Base-by-base conservation (phyloP, 106 monocot species). In the Narthecium ossifragum region DNA sequence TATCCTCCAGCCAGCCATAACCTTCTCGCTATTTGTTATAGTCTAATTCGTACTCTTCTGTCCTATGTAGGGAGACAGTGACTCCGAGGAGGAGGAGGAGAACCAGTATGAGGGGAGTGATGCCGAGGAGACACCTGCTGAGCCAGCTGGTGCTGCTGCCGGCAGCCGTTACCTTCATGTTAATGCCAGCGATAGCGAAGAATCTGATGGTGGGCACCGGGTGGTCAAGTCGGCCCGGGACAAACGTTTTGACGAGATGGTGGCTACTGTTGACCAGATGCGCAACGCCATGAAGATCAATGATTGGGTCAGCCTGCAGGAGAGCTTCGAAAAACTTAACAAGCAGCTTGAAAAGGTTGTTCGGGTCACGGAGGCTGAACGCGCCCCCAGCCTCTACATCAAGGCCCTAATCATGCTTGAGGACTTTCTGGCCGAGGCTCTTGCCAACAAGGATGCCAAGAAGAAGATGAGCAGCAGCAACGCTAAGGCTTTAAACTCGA, bases 401-500 rank as follows among this genome's bases (percentile, higher is more conserved):
- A 90, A 84, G 65, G 90, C 96, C 12, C 70, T 96, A 13, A 81
- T 90, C n/a, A 70, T 90, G 49, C 78, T 96, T 2, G 96, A 96
- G 73, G 86, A 96, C 53, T 96, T 86, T 40, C 57, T 96, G 41
- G 78, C 71, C 0, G 59, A 90, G 55, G 75, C 90, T 4, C 33
- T 86, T 17, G 80, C 90, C 0, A 96, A 96, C 36, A 96, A 96
- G 67, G 90, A 96, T 39, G 90, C 81, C 1, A 96, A 90, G 78
- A 96, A 90, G 53, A 96, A 96, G 75, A 96, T 90, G 96, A 96
- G 90, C 71, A 90, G 75, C 45, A 84, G 78, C 70, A 96, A 96
- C 38, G 90, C 90, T 0, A 90, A 90, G 65, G 96, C 90, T 1
- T 75, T 96, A 6, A 96, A 96, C 23, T 69, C 96, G 6, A 90